Evolutionary conservation across 2,329 filamentous ascomycete genomes (phyloP).

Genomic region (Raffaelea albimanens): DNA sequence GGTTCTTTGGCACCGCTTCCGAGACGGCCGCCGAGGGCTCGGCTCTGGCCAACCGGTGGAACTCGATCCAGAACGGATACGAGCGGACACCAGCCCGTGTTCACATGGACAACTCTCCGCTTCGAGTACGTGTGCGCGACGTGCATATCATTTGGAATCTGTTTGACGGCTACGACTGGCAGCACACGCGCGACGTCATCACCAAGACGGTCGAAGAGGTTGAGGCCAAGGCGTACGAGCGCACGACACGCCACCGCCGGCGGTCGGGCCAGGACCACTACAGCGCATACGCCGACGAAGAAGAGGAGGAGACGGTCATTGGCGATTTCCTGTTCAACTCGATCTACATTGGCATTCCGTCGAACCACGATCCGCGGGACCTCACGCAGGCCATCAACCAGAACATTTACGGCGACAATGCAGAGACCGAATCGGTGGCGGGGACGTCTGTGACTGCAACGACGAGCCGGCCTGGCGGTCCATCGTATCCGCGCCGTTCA

Average conservation of each 20-base stretch:
- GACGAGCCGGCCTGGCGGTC: slow-evolving; percentile 32
- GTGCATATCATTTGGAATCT: slow-evolving; percentile 96
- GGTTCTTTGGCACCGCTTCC: slow-evolving; percentile 62
- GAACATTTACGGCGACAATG: slow-evolving; percentile 59
- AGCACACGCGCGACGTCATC: slow-evolving; percentile 75
- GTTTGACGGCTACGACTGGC: slow-evolving; percentile 97
- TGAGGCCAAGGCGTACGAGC: slow-evolving; percentile 71
- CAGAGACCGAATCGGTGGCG: slow-evolving; percentile 71
- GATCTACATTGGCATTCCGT: slow-evolving; percentile 89
- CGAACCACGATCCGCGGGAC: slow-evolving; percentile 75
- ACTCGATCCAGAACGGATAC: slow-evolving; percentile 67
- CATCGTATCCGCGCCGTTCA: slow-evolving; percentile 7
- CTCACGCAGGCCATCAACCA: slow-evolving; percentile 78
- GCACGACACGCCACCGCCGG: slow-evolving; percentile 49
- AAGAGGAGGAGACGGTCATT: slow-evolving; percentile 78
- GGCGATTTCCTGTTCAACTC: slow-evolving; percentile 97
- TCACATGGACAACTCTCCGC: slow-evolving; percentile 42
- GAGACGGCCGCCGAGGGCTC: slow-evolving; percentile 39
- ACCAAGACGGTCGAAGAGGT: slow-evolving; percentile 82
- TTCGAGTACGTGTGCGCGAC: slow-evolving; percentile 72
- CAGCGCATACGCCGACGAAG: slow-evolving; percentile 38
- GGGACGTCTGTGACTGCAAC: slow-evolving; percentile 57
- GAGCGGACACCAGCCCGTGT: slow-evolving; percentile 39
- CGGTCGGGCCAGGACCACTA: slow-evolving; percentile 40
- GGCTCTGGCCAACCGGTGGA: slow-evolving; percentile 55